Evolutionary conservation across 2,329 filamentous ascomycete genomes (phyloP), one percentile per base, ranked within the genome.

Genomic region (Daldinia sp.): DNA sequence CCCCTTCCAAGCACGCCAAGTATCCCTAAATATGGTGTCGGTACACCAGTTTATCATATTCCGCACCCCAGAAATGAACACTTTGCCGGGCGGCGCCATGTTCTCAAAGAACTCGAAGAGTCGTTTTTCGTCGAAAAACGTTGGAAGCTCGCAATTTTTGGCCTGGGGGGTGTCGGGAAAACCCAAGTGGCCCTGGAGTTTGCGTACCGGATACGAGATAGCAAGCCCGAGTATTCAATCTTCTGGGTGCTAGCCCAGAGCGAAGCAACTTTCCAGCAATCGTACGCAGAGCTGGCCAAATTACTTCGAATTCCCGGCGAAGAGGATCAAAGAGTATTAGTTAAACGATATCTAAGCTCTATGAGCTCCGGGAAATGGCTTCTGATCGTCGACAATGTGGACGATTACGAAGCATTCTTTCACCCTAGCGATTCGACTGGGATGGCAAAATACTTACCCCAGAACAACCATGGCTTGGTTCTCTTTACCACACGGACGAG

Each of bases 171-270:
- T 8, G 67, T 77, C 2, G 79, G 79, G 5, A 81, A 81, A 63
- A 78, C 79, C 1, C 74, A 77, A 39, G 61, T 81, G 3, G 77
- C 72, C 4, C 68, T 82, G 2, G 73, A 79, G 60, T 59, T 81
- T 29, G 78, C 77, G 3, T 75, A 81, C 68, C 77, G 74, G 69
- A 72, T 71, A 2, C 77, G 72, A 56, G 51, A 76, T 8, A 71
- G 74, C 35, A 47, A 72, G 29, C 73, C 74, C 1, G 72, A 75
- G 3, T 79, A 72, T 52, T 79, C 76, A 0, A 68, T 84, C 51
- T 77, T 83, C 62, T 83, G 78, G 80, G 72, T 82, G 3, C 74
- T 78, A 4, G 79, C 76, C 5, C 70, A 74, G 21, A 79, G 76
- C 58, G 60, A 66, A n/a, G 75, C 73, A 13, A 77, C 69, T 55